Evolutionary conservation across 2,329 filamentous ascomycete species (phyloP).

Genomic region (Alternaria arbusti): DNA sequence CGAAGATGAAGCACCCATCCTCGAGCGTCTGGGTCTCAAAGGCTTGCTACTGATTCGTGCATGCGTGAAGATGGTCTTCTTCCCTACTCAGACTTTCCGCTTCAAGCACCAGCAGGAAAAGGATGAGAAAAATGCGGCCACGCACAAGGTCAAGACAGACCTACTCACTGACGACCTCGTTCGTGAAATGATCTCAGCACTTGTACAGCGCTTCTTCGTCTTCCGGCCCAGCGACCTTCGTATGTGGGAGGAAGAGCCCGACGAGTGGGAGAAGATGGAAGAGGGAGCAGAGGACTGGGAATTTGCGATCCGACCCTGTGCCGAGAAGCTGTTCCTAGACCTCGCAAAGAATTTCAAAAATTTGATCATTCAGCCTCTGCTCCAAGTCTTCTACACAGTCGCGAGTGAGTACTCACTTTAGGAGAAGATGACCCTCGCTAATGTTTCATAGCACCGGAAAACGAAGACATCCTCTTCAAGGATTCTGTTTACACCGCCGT

Average conservation of each 20-base stretch:
- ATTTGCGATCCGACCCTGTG: conserved; percentile 88
- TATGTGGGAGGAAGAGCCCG: conserved; percentile 91
- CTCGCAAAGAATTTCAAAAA: conserved; percentile 88
- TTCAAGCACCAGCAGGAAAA: conserved; percentile 78
- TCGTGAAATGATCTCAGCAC: conserved; percentile 78
- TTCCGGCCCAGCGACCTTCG: conserved; percentile 85
- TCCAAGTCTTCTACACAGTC: conserved; percentile 82
- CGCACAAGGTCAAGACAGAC: conserved; percentile 71
- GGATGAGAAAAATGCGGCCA: conserved; percentile 74
- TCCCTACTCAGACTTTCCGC: conserved; percentile 80
- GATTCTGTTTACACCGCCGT: conserved; percentile 95
- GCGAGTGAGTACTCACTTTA: conserved; percentile 60
- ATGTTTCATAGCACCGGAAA: conserved; percentile 56
- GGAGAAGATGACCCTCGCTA: conserved; percentile 8
- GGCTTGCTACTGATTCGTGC: conserved; percentile 81
- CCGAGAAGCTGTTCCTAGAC: conserved; percentile 92
- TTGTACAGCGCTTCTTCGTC: conserved; percentile 87
- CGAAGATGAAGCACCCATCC: conserved; percentile 62
- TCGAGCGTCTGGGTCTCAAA: conserved; percentile 82
- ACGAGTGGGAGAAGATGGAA: conserved; percentile 93
- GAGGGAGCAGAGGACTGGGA: conserved; percentile 84
- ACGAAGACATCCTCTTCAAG: conserved; percentile 79
- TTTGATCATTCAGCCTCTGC: conserved; percentile 76
- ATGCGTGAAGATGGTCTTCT: conserved; percentile 85
- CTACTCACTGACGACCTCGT: conserved; percentile 80